Evolutionary conservation across 1,284 basidiomycete genomes (phyloP).

Genomic region (Inonotus obliquus): DNA sequence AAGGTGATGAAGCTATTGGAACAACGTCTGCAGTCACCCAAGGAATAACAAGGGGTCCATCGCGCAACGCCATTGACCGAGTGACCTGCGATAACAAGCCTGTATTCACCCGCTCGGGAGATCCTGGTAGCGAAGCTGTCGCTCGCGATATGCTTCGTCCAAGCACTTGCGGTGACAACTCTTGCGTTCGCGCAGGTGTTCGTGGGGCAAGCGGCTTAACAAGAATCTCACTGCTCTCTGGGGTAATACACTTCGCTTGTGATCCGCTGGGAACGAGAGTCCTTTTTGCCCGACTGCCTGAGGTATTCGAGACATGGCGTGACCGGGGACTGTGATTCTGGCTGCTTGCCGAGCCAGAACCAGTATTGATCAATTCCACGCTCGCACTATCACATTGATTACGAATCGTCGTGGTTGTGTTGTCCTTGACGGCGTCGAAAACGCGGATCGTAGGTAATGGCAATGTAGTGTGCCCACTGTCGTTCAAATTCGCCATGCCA

Average conservation of each 20-base stretch:
- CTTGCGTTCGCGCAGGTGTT: background rate
- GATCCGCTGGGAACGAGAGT: constrained; percentile 15
- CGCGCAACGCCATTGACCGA: constrained; percentile 30
- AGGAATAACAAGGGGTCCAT: constrained; percentile 60
- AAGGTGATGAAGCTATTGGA: constrained; percentile 32
- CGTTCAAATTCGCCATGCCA: constrained; percentile 25
- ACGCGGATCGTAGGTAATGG: constrained; percentile 64
- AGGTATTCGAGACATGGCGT: constrained; percentile 27
- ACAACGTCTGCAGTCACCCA: constrained; percentile 51
- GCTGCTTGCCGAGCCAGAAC: constrained; percentile 50
- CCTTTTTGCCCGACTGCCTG: constrained; percentile 1
- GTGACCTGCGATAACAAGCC: constrained; percentile 27
- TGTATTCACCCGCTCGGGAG: constrained; percentile 16
- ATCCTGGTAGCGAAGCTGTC: constrained; percentile 16
- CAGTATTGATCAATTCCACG: constrained; percentile 58
- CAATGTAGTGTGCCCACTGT: constrained; percentile 33
- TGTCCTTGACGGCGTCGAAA: constrained; percentile 57
- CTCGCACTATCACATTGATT: constrained; percentile 48
- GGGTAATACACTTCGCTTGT: constrained; percentile 12
- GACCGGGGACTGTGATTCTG: constrained; percentile 53
- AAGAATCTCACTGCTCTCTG: constrained; percentile 13
- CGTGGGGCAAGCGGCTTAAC: constrained; percentile 5
- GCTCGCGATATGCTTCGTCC: background rate
- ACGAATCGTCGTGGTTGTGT: constrained; percentile 47
- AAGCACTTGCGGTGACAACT: background rate